Evolutionary conservation across 305 asterid genomes (phyloP).

Genomic region (Ajuga reptans): DNA sequence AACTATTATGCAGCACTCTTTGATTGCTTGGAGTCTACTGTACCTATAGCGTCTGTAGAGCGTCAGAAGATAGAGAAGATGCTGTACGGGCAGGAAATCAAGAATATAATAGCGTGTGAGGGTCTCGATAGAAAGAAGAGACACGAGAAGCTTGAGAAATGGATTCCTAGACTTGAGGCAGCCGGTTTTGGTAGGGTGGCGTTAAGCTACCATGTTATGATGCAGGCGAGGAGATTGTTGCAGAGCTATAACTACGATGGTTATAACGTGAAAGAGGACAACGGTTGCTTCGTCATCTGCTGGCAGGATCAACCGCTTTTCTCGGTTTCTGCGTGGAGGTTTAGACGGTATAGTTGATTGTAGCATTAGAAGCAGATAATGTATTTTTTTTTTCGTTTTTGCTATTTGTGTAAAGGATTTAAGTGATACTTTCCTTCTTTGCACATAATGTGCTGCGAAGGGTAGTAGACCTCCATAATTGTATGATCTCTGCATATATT

Average conservation of each 20-base stretch:
- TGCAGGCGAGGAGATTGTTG: conserved; percentile 52
- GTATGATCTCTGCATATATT: conserved; percentile 19
- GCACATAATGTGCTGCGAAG: conserved; percentile 7
- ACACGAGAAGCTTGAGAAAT: conserved; percentile 64
- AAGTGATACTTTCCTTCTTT: not conserved
- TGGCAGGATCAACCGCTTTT: conserved; percentile 68
- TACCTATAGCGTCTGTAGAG: conserved; percentile 41
- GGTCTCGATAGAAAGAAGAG: conserved; percentile 50
- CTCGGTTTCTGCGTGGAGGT: conserved; percentile 65
- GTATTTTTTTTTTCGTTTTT: not conserved
- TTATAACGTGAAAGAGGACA: conserved; percentile 45
- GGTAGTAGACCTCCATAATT: not conserved
- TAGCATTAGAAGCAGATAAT: not conserved
- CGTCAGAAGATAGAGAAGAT: conserved; percentile 54
- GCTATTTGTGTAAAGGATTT: conserved; percentile 12
- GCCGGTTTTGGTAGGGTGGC: conserved; percentile 54
- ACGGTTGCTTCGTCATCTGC: conserved; percentile 48
- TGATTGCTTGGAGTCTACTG: conserved; percentile 58
- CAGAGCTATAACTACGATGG: conserved; percentile 52
- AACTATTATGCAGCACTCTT: conserved; percentile 59
- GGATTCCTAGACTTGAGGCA: conserved; percentile 50
- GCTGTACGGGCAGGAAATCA: conserved; percentile 58
- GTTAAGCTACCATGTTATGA: conserved; percentile 49
- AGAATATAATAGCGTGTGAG: conserved; percentile 58
- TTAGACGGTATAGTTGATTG: conserved; percentile 25